phyloP scores from a whole-genome alignment of 176 grass and related monocot species.

The Musa troglodytarum region DNA sequence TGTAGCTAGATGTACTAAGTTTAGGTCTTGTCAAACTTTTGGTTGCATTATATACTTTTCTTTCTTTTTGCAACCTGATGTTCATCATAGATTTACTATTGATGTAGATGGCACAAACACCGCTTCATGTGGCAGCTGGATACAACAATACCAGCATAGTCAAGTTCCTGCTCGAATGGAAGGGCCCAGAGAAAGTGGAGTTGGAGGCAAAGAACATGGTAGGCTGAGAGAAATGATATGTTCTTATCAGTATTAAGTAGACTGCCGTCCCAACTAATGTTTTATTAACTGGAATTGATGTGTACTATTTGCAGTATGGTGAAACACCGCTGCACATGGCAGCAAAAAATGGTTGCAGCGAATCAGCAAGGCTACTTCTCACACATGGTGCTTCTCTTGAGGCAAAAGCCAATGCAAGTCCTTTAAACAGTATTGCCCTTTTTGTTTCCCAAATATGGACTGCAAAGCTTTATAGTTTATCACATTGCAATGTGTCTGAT shows the following conservation, averaged over 20 bases:
- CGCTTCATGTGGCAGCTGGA: conserved; percentile 79
- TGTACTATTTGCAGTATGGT: conserved; percentile 58
- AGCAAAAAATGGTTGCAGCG: conserved; percentile 71
- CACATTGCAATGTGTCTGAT: background rate
- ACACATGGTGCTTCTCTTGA: conserved; percentile 53
- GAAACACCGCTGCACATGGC: conserved; percentile 97
- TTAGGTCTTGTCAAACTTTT: conserved; percentile 1
- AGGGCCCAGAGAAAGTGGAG: conserved; percentile 44
- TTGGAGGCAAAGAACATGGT: conserved; percentile 93
- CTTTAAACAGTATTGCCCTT: background rate
- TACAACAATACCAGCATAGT: conserved; percentile 61
- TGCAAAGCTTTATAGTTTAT: conserved; percentile 8
- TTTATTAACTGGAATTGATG: conserved; percentile 20
- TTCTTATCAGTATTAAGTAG: background rate
- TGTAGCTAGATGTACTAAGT: background rate
- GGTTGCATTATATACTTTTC: conserved; percentile 6
- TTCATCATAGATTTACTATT: background rate
- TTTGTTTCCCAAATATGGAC: background rate
- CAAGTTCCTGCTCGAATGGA: conserved; percentile 67
- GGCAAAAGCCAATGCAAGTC: conserved; percentile 79
- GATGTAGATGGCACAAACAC: conserved; percentile 81
- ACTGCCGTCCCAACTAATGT: background rate
- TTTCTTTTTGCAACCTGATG: conserved; percentile 1
- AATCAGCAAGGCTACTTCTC: conserved; percentile 70
- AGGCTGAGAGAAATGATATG: background rate